Evolutionary conservation across 2,329 filamentous ascomycete species (phyloP).

Genomic region (Xylaria sp.): DNA sequence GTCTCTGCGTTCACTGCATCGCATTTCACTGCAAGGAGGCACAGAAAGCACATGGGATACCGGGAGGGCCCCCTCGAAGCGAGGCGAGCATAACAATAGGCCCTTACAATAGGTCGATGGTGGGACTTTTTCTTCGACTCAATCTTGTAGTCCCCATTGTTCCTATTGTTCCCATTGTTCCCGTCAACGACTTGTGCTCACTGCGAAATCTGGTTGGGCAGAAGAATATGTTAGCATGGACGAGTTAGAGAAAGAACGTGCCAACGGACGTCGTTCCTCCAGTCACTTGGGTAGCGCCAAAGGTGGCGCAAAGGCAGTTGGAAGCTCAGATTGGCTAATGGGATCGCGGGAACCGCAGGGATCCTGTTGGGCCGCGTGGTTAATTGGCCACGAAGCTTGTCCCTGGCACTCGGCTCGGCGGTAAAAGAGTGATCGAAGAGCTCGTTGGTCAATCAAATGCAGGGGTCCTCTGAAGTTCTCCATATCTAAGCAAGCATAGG

Average conservation of each 20-base stretch:
- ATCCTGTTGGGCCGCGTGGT: slow-evolving; percentile 33
- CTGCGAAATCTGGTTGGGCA: slow-evolving; percentile 47
- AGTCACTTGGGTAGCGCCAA: slow-evolving; percentile 48
- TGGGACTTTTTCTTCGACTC: slow-evolving; percentile 23
- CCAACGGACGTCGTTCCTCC: slow-evolving; percentile 48
- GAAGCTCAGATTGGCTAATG: slow-evolving; percentile 40
- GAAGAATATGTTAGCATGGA: slow-evolving; percentile 39
- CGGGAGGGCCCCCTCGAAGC: slow-evolving; percentile 31
- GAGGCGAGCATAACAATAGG: slow-evolving; percentile 31
- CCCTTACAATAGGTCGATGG: slow-evolving; percentile 17
- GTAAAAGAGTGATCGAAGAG: slow-evolving; percentile 46
- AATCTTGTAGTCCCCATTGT: slow-evolving; percentile 39
- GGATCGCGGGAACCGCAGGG: slow-evolving; percentile 27
- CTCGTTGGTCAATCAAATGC: slow-evolving; percentile 44
- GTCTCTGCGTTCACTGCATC: slow-evolving; percentile 9
- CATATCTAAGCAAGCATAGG: background rate
- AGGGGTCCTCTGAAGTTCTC: slow-evolving; percentile 38
- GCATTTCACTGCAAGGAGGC: slow-evolving; percentile 31
- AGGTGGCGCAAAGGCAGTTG: slow-evolving; percentile 52
- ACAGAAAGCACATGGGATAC: slow-evolving; percentile 29
- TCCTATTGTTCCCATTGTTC: slow-evolving; percentile 20
- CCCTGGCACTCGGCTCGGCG: slow-evolving; percentile 48
- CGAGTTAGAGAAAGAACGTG: slow-evolving; percentile 42
- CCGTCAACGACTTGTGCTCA: slow-evolving; percentile 36
- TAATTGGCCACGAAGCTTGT: slow-evolving; percentile 46